Percentiles rank a stretch among this genome's conserved stretches.
phyloP scores from a whole-genome alignment of 768 basidiomycete genomes.

The Solioccasus polychromus region DNA sequence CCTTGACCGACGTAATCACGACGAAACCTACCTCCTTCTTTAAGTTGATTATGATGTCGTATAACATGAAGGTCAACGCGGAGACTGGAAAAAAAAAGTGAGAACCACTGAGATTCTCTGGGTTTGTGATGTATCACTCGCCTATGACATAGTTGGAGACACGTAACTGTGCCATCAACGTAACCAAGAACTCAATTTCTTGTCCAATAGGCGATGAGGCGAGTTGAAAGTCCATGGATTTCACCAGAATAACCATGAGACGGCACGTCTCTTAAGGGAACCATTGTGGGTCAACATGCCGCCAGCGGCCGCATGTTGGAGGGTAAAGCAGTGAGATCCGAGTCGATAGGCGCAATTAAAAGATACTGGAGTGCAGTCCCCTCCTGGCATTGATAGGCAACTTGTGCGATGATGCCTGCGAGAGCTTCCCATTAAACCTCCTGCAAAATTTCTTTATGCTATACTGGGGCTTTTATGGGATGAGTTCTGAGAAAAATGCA shows the following conservation, averaged over 20 bases:
- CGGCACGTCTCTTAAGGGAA: not conserved
- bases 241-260: not conserved
- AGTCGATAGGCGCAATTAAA: too few relatives aligned
- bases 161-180: slow-evolving; percentile 12
- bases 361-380: too few relatives aligned
- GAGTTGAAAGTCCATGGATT: slow-evolving; percentile 11
- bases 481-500: too few relatives aligned
- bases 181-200: slow-evolving; percentile 1
- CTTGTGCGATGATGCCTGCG: too few relatives aligned
- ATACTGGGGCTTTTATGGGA: too few relatives aligned
- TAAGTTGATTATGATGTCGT: slow-evolving; percentile 21
- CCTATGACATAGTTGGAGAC: slow-evolving; percentile 17
- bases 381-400: not conserved
- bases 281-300: not conserved
- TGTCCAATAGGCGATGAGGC: not conserved
- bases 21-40: slow-evolving; percentile 13
- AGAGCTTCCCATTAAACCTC: too few relatives aligned
- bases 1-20: not conserved
- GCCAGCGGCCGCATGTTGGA: not conserved
- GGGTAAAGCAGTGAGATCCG: too few relatives aligned
- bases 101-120: not conserved
- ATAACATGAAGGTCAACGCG: slow-evolving; percentile 14
- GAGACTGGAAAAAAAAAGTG: slow-evolving; percentile 10
- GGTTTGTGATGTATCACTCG: not conserved
- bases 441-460: not conserved